Percentiles rank a stretch among this genome's conserved stretches.
Conservation (phyloP, 2,329 filamentous ascomycete species). For the Ophiostoma angusticollis region DNA sequence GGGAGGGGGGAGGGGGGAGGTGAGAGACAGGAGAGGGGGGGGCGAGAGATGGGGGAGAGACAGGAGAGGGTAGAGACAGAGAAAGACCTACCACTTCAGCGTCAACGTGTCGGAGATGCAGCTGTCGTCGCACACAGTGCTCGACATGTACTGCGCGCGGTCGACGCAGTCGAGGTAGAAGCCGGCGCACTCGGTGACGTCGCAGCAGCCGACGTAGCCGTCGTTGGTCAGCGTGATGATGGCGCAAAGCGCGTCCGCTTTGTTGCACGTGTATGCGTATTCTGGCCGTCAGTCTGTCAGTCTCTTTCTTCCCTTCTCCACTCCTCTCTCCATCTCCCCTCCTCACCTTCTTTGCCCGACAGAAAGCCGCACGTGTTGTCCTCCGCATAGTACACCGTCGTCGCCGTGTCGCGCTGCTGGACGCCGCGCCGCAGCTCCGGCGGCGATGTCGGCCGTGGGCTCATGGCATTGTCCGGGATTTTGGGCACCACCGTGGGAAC, state of each 20-base stretch:
- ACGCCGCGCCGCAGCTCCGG: conserved; percentile 1
- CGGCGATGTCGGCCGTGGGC: conserved; percentile 5
- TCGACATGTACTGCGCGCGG: neutral
- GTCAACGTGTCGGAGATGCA: conserved; percentile 8
- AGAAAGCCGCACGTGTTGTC: conserved; percentile 14
- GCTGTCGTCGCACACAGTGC: conserved; percentile 2
- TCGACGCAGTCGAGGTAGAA: conserved; percentile 11
- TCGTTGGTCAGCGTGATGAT: conserved; percentile 5
- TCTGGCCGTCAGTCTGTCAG: neutral
- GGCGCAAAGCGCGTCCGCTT: conserved; percentile 5
- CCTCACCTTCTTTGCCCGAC: neutral
- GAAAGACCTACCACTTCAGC: conserved; percentile 8
- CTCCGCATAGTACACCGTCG: conserved; percentile 10
- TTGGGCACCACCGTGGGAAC: conserved; percentile 1
- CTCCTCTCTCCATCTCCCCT: too few relatives aligned
- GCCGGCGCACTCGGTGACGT: conserved; percentile 4
- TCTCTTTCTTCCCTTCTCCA: too few relatives aligned
- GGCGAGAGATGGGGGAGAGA: too few relatives aligned
- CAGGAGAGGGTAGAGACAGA: too few relatives aligned
- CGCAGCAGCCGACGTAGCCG: conserved; percentile 13
- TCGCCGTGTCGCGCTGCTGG: conserved; percentile 1
- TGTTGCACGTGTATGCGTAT: conserved; percentile 9
- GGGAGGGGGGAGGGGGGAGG: too few relatives aligned
- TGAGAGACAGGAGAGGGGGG: too few relatives aligned
- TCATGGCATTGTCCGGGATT: conserved; percentile 4